Percentiles rank a stretch among this genome's conserved stretches.
phyloP scores from a whole-genome alignment of 495 filamentous ascomycete genomes.

The Xylaria flabelliformis region DNA sequence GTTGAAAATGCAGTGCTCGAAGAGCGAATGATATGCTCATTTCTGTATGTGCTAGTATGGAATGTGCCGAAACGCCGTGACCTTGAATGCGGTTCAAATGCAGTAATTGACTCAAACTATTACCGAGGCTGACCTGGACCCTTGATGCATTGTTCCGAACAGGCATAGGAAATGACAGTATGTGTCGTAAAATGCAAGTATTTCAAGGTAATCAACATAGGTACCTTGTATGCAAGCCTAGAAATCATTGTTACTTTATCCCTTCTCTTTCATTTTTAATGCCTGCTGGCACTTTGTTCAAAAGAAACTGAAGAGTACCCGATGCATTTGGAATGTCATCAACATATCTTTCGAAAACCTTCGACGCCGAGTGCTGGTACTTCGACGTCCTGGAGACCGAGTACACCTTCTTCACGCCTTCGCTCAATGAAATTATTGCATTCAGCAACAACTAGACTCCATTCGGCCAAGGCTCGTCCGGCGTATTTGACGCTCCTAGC shows the following conservation, averaged over 20 bases:
- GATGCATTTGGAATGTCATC: conserved; percentile 16
- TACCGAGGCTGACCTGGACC: not conserved
- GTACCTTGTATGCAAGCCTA: not conserved
- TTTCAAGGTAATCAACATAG: not conserved
- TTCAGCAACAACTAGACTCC: conserved; percentile 82
- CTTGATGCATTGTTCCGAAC: not conserved
- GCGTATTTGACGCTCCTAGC: conserved; percentile 67
- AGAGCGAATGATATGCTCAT: conserved; percentile 6
- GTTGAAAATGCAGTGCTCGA: not conserved
- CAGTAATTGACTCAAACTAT: not conserved
- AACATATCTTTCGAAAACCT: conserved; percentile 68
- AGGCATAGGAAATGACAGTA: not conserved
- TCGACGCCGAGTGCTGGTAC: conserved; percentile 89
- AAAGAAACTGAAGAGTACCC: not conserved
- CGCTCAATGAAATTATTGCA: conserved; percentile 93
- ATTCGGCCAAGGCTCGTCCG: conserved; percentile 90
- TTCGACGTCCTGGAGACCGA: conserved; percentile 76
- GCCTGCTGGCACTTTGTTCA: not conserved
- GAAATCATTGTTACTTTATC: not conserved
- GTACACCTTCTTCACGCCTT: conserved; percentile 83
- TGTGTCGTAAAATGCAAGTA: not conserved
- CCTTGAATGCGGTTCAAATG: not conserved
- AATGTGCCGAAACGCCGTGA: conserved; percentile 15
- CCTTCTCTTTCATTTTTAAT: not conserved
- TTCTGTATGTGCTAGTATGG: conserved; percentile 7